Conservation (phyloP, 192 early-diverging fungal genomes). For the Coemansia interrupta region DNA sequence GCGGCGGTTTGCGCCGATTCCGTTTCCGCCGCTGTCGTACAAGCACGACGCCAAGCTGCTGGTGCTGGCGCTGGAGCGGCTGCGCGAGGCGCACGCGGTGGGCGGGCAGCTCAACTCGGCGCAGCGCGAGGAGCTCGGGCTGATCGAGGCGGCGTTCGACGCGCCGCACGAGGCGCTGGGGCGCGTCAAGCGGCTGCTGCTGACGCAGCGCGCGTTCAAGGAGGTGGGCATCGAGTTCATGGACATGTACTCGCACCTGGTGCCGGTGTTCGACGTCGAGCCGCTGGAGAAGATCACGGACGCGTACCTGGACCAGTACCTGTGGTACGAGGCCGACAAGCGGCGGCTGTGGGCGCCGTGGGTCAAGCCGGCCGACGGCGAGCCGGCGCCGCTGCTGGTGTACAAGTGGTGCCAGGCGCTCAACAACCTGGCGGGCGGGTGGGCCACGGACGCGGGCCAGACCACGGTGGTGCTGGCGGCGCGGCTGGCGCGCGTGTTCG, state of each 20-base stretch:
- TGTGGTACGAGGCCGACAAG: slow-evolving; percentile 99
- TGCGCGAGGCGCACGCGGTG: slow-evolving; percentile 94
- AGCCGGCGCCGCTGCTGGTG: slow-evolving; percentile 92
- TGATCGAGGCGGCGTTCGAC: slow-evolving; percentile 99
- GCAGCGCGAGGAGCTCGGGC: slow-evolving; percentile 94
- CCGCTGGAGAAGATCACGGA: slow-evolving; percentile 99
- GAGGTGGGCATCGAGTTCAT: slow-evolving; percentile 99
- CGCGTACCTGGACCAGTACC: slow-evolving; percentile 97
- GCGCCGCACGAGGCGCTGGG: slow-evolving; percentile 74
- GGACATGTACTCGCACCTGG: slow-evolving; percentile 95
- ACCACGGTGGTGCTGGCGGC: slow-evolving; percentile 97
- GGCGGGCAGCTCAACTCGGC: slow-evolving; percentile 91
- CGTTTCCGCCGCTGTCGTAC: slow-evolving; percentile 98
- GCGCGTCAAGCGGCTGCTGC: slow-evolving; percentile 90
- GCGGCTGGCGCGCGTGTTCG: slow-evolving; percentile 84
- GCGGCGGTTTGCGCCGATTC: slow-evolving; percentile 96
- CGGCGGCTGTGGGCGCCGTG: slow-evolving; percentile 96
- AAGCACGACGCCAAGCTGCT: slow-evolving; percentile 99
- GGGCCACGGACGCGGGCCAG: slow-evolving; percentile 87
- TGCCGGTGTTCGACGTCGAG: slow-evolving; percentile 96
- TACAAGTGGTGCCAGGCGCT: slow-evolving; percentile 99
- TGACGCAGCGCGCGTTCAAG: slow-evolving; percentile 98
- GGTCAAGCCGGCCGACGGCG: slow-evolving; percentile 97
- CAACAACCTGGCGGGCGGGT: slow-evolving; percentile 95
- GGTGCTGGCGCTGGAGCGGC: slow-evolving; percentile 88